Evolutionary conservation across 1,284 basidiomycete genomes (phyloP).

Genomic region (Xerocomus amazonicus): DNA sequence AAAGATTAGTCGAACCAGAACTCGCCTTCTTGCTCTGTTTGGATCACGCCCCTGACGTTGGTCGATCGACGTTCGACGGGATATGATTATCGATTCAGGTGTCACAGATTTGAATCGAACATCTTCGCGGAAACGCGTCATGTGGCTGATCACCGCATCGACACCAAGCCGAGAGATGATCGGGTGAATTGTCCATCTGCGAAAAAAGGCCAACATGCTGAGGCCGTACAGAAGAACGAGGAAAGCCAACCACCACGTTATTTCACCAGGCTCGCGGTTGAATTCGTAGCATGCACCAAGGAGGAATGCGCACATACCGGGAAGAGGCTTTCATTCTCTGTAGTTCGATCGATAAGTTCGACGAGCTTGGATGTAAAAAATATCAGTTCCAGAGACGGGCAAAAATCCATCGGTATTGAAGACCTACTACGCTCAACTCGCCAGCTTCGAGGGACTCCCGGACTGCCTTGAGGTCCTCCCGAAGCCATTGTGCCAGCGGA

Average conservation of each 20-base stretch:
- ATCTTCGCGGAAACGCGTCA: conserved; percentile 86
- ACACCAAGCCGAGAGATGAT: conserved; percentile 84
- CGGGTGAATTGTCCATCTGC: conserved; percentile 80
- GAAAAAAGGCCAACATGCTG: not conserved
- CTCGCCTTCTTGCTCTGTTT: conserved; percentile 66
- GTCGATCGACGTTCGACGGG: conserved; percentile 40
- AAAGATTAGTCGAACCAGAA: conserved; percentile 99
- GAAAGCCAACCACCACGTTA: conserved; percentile 60
- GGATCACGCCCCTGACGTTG: conserved; percentile 17
- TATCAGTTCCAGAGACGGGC: not conserved
- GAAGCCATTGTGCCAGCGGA: conserved; percentile 89
- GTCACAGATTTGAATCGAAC: conserved; percentile 86
- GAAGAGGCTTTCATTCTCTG: conserved; percentile 84
- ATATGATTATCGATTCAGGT: conserved; percentile 68
- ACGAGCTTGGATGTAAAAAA: conserved; percentile 65
- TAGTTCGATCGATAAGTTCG: conserved; percentile 89
- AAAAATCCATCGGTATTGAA: not conserved
- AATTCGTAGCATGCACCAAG: conserved; percentile 94
- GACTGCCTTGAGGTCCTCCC: conserved; percentile 89
- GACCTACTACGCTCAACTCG: conserved; percentile 83
- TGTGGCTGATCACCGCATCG: conserved; percentile 85
- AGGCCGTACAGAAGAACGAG: not conserved
- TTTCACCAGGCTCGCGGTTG: conserved; percentile 89
- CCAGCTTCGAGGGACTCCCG: conserved; percentile 88
- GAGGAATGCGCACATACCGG: conserved; percentile 89